These are phyloP conservation scores for Afroboletus lepidellus DNA, from an alignment of 1,284 basidiomycete genomes.

Conservation along the genomic window DNA sequence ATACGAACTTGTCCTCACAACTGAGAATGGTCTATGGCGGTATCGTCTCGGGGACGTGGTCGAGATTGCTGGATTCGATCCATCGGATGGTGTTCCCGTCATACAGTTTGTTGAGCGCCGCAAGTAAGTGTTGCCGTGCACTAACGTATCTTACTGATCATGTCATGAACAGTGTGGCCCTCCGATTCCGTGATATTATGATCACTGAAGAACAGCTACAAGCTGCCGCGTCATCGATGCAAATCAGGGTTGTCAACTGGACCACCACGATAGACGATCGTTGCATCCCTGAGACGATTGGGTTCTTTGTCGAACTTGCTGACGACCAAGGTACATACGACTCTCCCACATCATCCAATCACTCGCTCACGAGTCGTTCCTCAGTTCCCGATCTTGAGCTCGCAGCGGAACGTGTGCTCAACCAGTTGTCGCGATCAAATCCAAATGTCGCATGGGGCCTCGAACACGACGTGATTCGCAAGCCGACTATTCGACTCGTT, in stretches of 20 bases:
- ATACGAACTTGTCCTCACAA: constrained; percentile 24
- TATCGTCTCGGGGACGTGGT: too few species aligned
- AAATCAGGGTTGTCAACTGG: constrained; percentile 17
- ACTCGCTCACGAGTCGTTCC: not conserved
- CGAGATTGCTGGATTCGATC: constrained; percentile 3
- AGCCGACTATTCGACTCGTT: constrained; percentile 20
- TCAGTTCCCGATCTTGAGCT: constrained; percentile 3
- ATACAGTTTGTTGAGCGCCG: constrained; percentile 12
- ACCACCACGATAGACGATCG: constrained; percentile 19
- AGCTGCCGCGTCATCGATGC: constrained; percentile 4
- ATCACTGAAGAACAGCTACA: constrained; percentile 14
- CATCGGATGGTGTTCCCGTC: not conserved
- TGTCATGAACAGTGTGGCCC: not conserved
- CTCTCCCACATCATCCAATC: not conserved
- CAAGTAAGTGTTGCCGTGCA: constrained; percentile 8
- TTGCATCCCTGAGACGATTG: constrained; percentile 9
- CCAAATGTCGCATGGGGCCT: not conserved
- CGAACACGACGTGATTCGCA: not conserved
- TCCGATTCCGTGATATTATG: constrained; percentile 16
- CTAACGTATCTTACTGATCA: not conserved
- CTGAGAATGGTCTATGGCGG: constrained; percentile 23
- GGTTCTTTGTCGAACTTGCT: constrained; percentile 23
- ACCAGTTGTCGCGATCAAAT: constrained; percentile 6
- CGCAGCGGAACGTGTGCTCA: constrained; percentile 2
- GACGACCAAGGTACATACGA: constrained; percentile 5